Base-by-base conservation (phyloP, 768 basidiomycete genomes). In the Russula brevipes region DNA sequence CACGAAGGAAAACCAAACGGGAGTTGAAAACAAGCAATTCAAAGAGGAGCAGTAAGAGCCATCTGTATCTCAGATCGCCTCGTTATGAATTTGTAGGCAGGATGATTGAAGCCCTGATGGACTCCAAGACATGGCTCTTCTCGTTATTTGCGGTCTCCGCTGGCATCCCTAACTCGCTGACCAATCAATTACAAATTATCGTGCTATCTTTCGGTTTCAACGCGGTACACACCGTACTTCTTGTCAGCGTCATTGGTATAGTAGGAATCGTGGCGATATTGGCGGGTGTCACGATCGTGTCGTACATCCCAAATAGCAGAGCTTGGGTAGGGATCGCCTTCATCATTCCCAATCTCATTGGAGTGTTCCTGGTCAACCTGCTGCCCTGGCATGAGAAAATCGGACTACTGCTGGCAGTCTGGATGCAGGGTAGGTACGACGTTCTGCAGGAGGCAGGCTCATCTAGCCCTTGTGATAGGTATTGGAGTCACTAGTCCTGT, bases 1-100 rank as follows among this genome's bases (percentile, higher is more conserved):
- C 63, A 24, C 30, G 7, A 66, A 85, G 83, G 81, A 77, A 73
- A 89, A 90, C 65, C 88, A 91, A 81, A 87, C 87, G 0, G 90
- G 89, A 36, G 81, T 90, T 10, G 89, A 91, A 73, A 91, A 89
- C 70, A 92, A 91, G 69, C 80, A 80, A 56, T 91, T 88, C 75
- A 91, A 91, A 76, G 82, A 78, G 58, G 86, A 89, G 42, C 89
- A 91, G 88, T 89, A 59, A 65, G 86, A 78, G 44, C 31, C 16
- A 4, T 59, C 46, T n/a, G 24, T 35, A 16, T 19, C 14, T 35
- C 8, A 31, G 17, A 24, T 24, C 38, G 16, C 30, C 19, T 10
- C 33, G 42, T 47, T 57, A n/a, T 66, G 30, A 44, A 16, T 17
- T 44, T n/a, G 24, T 31, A 24, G 5, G 12, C 42, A 88, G 87